These are phyloP conservation scores for Wallacemonas sp. DNA, from an alignment of 208 protist genomes.

Conservation along the genomic window DNA sequence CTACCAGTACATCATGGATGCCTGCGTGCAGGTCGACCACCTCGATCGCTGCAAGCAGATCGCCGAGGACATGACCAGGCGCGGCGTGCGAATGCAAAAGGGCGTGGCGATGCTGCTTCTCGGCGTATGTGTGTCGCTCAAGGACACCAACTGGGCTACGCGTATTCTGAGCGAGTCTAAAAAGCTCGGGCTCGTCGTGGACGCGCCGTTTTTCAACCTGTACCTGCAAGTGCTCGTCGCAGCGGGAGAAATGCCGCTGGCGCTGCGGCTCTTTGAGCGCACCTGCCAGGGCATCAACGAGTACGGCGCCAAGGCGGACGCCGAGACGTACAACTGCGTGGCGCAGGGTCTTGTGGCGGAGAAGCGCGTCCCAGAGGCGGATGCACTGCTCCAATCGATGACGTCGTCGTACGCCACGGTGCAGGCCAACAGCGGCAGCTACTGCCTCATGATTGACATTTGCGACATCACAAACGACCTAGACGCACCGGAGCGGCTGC, in stretches of 20 bases:
- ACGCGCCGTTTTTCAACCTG: constrained; percentile 66
- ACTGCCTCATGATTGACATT: constrained; percentile 65
- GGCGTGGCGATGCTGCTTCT: constrained; percentile 61
- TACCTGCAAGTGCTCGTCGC: constrained; percentile 78
- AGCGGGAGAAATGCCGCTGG: constrained; percentile 31
- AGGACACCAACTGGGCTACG: constrained; percentile 49
- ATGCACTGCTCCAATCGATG: constrained; percentile 25
- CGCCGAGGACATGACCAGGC: constrained; percentile 40
- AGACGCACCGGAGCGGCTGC: constrained; percentile 9
- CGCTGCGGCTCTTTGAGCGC: constrained; percentile 48
- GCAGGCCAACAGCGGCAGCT: constrained; percentile 65
- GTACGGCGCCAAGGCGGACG: constrained; percentile 61
- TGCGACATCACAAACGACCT: constrained; percentile 32
- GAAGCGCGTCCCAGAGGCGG: constrained; percentile 29
- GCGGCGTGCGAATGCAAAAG: constrained; percentile 34
- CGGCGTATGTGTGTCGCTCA: constrained; percentile 42
- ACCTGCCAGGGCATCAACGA: constrained; percentile 72
- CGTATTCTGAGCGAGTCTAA: constrained; percentile 60
- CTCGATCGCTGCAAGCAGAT: constrained; percentile 44
- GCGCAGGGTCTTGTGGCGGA: constrained; percentile 44
- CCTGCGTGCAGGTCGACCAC: constrained; percentile 46
- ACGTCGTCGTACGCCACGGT: constrained; percentile 41
- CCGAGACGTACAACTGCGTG: constrained; percentile 76
- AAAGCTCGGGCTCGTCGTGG: constrained; percentile 37
- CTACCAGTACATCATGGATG: constrained; percentile 67